phyloP scores from a whole-genome alignment of 371 early-diverging fungal genomes.

The Apophysomyces ossiformis region DNA sequence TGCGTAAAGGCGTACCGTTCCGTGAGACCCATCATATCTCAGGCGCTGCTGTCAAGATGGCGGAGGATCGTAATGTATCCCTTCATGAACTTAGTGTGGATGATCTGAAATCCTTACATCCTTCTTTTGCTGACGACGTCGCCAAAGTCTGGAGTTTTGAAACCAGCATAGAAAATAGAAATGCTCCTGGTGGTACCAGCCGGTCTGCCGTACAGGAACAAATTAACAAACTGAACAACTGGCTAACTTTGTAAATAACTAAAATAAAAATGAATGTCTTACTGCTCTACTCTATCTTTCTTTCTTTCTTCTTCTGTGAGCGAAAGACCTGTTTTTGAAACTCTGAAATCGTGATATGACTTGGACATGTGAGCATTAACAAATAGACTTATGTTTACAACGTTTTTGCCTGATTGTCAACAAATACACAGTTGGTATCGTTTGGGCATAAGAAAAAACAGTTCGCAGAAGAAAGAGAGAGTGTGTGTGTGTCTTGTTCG shows the following conservation, averaged over 20 bases:
- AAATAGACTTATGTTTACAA: too few relatives aligned
- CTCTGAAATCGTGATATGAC: too few relatives aligned
- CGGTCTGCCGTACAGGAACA: slow-evolving; percentile 78
- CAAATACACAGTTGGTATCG: too few relatives aligned
- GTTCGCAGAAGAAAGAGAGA: too few relatives aligned
- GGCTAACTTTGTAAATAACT: slow-evolving; percentile 43
- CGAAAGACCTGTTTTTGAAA: too few relatives aligned
- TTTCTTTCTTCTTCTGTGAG: not conserved
- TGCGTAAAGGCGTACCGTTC: slow-evolving; percentile 94
- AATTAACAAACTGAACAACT: slow-evolving; percentile 72
- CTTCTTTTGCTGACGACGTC: slow-evolving; percentile 84
- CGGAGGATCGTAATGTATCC: slow-evolving; percentile 79
- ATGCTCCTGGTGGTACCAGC: slow-evolving; percentile 90
- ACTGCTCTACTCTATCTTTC: not conserved
- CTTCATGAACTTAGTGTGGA: slow-evolving; percentile 73
- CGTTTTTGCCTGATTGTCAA: too few relatives aligned
- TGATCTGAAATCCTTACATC: slow-evolving; percentile 84
- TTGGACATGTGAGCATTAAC: too few relatives aligned
- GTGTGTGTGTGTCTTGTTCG: too few relatives aligned
- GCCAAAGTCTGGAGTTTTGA: slow-evolving; percentile 85
- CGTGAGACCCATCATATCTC: slow-evolving; percentile 98
- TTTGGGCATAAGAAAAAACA: too few relatives aligned
- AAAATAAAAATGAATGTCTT: too few relatives aligned
- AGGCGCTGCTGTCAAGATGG: slow-evolving; percentile 92
- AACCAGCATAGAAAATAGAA: slow-evolving; percentile 85